Evolutionary conservation across 768 basidiomycete species (phyloP), one percentile per base, ranked within the genome.

Genomic region (Tremella fuciformis): DNA sequence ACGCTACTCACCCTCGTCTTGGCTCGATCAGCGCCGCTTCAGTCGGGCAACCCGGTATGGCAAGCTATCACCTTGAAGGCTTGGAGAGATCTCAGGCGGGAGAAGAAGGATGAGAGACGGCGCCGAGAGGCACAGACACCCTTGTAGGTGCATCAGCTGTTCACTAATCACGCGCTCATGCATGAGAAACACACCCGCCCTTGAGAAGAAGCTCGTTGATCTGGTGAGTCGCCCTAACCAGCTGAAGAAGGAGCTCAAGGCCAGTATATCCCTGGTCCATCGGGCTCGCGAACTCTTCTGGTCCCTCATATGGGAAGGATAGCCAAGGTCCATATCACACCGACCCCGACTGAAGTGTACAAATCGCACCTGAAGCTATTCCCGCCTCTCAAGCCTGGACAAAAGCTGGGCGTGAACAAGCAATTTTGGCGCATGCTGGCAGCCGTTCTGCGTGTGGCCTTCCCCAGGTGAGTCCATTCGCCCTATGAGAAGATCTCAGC

Each of bases 381-480:
- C 66, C 86, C 86, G 0, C 82, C 81, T 3, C 78, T 86, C 2
- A 76, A 82, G 0, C 68, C 80, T 6, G 66, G 70, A n/a, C 62
- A 63, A 53, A 64, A 74, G 37, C 83, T 88, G 0, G 85, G 84
- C 53, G 84, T 89, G 39, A 85, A 90, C 70, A 78, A 80, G 48
- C 77, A 82, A 0, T 91, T 89, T 71, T 75, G 89, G 58, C 78
- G 81, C 18, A 89, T 91, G 69, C 83, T 94, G 9, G 77, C 83
- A 15, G 84, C 88, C 1, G 84, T 94, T 52, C 75, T 91, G 1
- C 84, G 86, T 19, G 84, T 96, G 59, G 85, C 82, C 19, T 84
- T 86, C 66, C 88, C 84, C 18, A 83, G 81, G 39, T 81, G 79
- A 63, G 79, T 77, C 24, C 8, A 11, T n/a, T 15, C 11, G 25